phyloP scores from a whole-genome alignment of 208 protist genomes.

The Crithidia expoeki region DNA sequence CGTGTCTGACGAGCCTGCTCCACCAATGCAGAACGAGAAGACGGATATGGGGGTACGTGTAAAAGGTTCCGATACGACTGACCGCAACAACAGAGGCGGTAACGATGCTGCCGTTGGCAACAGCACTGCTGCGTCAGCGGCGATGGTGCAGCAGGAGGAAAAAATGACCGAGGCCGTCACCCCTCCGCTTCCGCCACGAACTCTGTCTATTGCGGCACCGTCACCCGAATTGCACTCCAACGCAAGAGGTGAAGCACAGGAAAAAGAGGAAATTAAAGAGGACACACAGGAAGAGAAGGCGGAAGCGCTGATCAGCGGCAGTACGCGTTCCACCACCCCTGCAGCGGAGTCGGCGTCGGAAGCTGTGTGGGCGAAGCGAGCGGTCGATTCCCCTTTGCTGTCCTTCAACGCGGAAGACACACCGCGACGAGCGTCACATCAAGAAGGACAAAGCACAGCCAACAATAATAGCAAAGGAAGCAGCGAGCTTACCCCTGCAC shows the following conservation, averaged over 20 bases:
- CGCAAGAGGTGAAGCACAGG: not conserved
- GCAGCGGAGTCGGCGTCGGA: not conserved
- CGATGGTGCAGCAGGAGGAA: not conserved
- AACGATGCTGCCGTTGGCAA: too few relatives aligned
- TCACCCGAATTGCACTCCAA: not conserved
- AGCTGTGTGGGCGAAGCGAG: not conserved
- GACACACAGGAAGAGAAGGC: not conserved
- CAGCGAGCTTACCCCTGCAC: not conserved
- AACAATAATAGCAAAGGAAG: not conserved
- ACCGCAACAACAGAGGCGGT: too few relatives aligned
- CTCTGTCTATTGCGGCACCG: not conserved
- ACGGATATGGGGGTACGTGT: too few relatives aligned
- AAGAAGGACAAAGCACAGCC: not conserved
- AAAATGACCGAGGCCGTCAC: not conserved
- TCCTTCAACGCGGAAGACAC: not conserved
- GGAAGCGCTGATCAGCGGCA: not conserved
- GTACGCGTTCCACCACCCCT: not conserved
- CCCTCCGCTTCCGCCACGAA: not conserved
- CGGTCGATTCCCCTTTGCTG: not conserved
- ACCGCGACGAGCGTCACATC: not conserved
- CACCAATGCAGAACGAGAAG: too few relatives aligned
- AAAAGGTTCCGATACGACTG: too few relatives aligned
- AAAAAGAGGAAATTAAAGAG: not conserved
- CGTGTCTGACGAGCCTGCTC: too few relatives aligned
- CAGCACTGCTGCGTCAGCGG: not conserved